Conservation (phyloP, 78 protist species). For the Dictyostelium capitatum region DNA sequence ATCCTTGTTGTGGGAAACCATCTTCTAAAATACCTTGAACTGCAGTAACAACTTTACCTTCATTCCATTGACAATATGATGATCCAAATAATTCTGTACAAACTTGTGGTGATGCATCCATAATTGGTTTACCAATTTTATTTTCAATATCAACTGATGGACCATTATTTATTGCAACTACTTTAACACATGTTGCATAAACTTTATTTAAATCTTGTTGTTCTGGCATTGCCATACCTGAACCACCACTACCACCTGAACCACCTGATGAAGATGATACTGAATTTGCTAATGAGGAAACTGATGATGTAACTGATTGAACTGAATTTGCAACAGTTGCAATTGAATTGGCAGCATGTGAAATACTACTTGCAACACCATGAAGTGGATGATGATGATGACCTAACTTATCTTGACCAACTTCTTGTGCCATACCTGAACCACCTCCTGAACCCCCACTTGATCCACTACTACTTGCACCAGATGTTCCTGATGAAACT, state of each 20-base stretch:
- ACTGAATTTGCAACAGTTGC: too few species aligned
- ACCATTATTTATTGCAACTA: conserved; percentile 8
- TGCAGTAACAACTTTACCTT: background rate
- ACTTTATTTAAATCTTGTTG: background rate
- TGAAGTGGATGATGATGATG: too few species aligned
- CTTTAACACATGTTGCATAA: conserved; percentile 57
- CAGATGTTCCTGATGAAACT: background rate
- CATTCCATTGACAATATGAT: conserved; percentile 43
- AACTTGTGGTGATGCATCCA: conserved; percentile 47
- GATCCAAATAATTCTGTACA: conserved; percentile 29
- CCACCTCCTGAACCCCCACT: conserved; percentile 1
- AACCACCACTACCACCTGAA: background rate
- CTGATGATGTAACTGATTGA: too few species aligned
- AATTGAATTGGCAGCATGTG: too few species aligned
- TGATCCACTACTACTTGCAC: background rate
- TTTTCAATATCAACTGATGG: conserved; percentile 52
- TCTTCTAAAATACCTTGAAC: background rate
- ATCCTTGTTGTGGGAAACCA: conserved; percentile 18
- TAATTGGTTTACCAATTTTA: conserved; percentile 44
- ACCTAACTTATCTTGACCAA: too few species aligned
- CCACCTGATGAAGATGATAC: background rate
- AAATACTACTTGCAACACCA: too few species aligned
- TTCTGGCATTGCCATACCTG: background rate
- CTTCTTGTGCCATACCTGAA: background rate
- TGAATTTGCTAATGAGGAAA: too few species aligned